Conservation (phyloP, 768 basidiomycete species). For the Kwoniella pini region DNA sequence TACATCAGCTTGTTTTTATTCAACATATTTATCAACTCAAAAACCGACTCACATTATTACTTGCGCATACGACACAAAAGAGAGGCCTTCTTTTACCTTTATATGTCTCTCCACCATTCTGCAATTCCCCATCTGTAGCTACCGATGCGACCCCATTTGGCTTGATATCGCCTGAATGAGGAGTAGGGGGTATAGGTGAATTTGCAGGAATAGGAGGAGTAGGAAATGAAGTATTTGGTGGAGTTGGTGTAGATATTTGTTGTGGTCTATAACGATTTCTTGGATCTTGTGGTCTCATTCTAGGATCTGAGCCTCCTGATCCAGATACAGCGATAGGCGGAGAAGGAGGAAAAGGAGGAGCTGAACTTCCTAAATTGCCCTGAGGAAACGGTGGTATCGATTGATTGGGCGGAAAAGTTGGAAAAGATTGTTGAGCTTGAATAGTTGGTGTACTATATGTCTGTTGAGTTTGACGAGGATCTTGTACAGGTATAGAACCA, state of each 20-base stretch:
- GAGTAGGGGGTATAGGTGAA: neutral
- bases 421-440: neutral
- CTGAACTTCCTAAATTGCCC: neutral
- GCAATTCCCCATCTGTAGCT: neutral
- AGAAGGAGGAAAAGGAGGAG: conserved; percentile 26
- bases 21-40: neutral
- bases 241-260: conserved; percentile 27
- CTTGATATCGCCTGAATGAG: conserved; percentile 8
- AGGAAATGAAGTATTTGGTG: conserved; percentile 6
- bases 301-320: conserved; percentile 17
- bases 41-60: conserved; percentile 76
- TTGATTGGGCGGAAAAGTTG: conserved; percentile 6
- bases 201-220: conserved; percentile 1
- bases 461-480: conserved; percentile 6
- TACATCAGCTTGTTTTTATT: neutral
- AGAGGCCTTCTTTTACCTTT: conserved; percentile 64
- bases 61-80: conserved; percentile 99
- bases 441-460: neutral
- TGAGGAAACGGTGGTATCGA: too few species aligned
- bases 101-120: conserved; percentile 3
- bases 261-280: conserved; percentile 18
- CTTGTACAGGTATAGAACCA: neutral
- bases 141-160: conserved; percentile 14
- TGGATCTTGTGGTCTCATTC: conserved; percentile 39
- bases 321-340: neutral